Conservation (phyloP, 768 basidiomycete genomes). For the Thelephora ganbajun region DNA sequence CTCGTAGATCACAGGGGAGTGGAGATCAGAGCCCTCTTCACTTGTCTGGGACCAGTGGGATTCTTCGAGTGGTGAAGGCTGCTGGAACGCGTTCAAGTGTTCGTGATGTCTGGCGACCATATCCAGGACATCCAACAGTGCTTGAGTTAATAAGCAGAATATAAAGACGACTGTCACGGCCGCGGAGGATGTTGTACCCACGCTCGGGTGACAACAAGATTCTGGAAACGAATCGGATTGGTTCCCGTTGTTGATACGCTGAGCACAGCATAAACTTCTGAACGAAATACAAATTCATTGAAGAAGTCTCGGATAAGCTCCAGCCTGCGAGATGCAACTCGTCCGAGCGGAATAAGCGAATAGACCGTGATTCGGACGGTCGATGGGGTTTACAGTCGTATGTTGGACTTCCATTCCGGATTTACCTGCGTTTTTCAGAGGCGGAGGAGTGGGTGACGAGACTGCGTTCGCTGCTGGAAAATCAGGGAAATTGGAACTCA, state of each 20-base stretch:
- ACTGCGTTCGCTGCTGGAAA: too few species aligned
- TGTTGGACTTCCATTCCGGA: too few species aligned
- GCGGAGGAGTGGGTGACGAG: too few species aligned
- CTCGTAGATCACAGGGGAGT: slow-evolving; percentile 53
- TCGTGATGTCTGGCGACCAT: slow-evolving; percentile 46
- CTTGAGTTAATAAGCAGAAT: slow-evolving; percentile 11
- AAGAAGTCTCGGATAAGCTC: not conserved
- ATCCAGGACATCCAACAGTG: slow-evolving; percentile 10
- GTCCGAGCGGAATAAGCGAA: too few species aligned
- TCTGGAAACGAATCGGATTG: not conserved
- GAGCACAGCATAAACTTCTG: slow-evolving; percentile 1
- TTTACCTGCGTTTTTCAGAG: too few species aligned
- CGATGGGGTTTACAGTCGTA: too few species aligned
- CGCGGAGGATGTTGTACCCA: slow-evolving; percentile 17
- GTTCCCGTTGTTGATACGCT: not conserved
- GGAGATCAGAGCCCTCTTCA: slow-evolving; percentile 64
- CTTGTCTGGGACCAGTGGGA: slow-evolving; percentile 43
- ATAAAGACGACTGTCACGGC: slow-evolving; percentile 14
- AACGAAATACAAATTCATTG: not conserved
- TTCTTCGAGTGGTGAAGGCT: slow-evolving; percentile 41
- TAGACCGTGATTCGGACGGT: too few species aligned
- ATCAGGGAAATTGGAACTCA: too few species aligned
- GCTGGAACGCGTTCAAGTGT: slow-evolving; percentile 43
- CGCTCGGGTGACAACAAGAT: slow-evolving; percentile 5
- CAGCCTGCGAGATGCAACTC: not conserved